Evolutionary conservation across 495 filamentous ascomycete species (phyloP), one percentile per base, ranked within the genome.

Genomic region (Neurospora sp.): DNA sequence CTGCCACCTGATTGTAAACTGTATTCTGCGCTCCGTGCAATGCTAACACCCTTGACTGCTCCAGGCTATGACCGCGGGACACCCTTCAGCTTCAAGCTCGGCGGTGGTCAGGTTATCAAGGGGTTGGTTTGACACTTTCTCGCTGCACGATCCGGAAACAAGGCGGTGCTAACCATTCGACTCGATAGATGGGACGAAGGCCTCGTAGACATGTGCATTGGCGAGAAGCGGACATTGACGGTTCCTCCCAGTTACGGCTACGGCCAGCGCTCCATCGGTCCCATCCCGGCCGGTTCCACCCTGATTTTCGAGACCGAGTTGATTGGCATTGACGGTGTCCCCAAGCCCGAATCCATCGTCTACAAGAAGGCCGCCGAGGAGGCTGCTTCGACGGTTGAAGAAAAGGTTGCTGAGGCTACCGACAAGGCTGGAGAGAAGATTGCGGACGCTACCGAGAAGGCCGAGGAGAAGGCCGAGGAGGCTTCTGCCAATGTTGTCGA

Each of bases 301-400:
- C 80, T 97, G 81, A 88, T 98, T 38, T 98, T 98, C 78, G 93
- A 97, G 85, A 98, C 96, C 73, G 93, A 97, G 82, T 85, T 99
- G 78, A 85, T 97, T 78, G 92, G 87, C 59, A 98, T 98, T 79
- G 85, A 90, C 11, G 96, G 96, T 20, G 94, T 97, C 27, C 81
- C 86, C 72, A 83, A 86, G 69, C 86, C 87, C 74, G 85, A 85
- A 70, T 80, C 81, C 35, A 84, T 86, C 73, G 80, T 84, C 39
- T 82, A 82, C 75, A 85, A 86, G 79, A 71, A 76, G 4, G 74
- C 81, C 37, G 80, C 78, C 72, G 75, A 76, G 39, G 69, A 71
- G 20, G 41, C 75, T 8, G 74, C 72, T 31, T 72, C 76, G 31
- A 79, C 72, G 8, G 31, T 31, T 23, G 70, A 78, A 39, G 76